Evolutionary conservation across 805 yeast genomes (phyloP).

Genomic region (Metschnikowia kofuensis): DNA sequence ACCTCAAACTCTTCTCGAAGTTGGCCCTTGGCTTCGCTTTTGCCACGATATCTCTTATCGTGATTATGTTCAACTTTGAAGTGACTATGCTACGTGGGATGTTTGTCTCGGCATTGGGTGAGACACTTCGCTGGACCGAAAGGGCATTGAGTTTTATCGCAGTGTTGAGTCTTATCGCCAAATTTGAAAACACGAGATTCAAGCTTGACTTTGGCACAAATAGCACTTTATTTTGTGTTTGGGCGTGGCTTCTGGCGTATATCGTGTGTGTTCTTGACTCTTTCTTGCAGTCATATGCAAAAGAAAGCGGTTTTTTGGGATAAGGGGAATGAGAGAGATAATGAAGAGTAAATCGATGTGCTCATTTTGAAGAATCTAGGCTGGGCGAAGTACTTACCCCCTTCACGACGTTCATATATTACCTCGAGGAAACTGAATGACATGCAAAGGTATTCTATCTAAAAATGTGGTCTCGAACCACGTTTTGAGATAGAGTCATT

Average conservation of each 20-base stretch:
- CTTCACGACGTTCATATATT: too few relatives aligned
- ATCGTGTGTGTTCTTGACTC: neutral
- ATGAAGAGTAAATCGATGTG: too few relatives aligned
- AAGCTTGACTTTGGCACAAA: too few relatives aligned
- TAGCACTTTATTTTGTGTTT: neutral
- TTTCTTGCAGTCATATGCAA: neutral
- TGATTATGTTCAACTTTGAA: neutral
- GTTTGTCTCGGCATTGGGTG: neutral
- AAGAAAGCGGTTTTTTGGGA: neutral
- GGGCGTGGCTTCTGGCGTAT: neutral
- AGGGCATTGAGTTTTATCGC: neutral
- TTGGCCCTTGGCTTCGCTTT: neutral
- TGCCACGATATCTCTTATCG: neutral
- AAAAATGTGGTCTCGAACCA: too few relatives aligned
- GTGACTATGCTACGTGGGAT: neutral
- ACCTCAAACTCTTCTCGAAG: neutral
- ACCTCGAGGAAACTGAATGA: too few relatives aligned
- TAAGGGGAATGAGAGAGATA: too few relatives aligned
- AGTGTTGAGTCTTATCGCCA: neutral
- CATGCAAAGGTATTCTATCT: too few relatives aligned
- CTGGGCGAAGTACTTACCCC: too few relatives aligned
- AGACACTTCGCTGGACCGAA: neutral
- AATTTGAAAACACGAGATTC: neutral
- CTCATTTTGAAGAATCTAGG: too few relatives aligned
- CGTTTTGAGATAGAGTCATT: too few relatives aligned